Evolutionary conservation across 345 rosid species (phyloP), one percentile per base, ranked within the genome.

Genomic region (Pelargonium nanum): DNA sequence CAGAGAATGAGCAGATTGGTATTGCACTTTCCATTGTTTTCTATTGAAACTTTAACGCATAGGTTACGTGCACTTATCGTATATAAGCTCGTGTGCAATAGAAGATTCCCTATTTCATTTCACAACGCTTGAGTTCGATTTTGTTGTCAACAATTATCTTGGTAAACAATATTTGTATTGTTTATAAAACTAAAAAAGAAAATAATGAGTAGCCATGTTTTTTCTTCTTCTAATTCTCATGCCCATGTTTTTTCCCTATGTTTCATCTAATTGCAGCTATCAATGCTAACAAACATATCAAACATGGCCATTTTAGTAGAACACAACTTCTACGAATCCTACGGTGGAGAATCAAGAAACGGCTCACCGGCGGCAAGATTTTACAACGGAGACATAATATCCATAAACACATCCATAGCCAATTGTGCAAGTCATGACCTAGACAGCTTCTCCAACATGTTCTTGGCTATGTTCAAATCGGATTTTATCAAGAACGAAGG

Each of bases 291-390:
- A 17, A 60, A 44, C 30, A 57, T 45, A 59, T 75, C 80, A 44
- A 68, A 44, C 76, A 79, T 75, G 84, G 85, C 85, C 1, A 45
- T 74, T 22, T 26, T 84, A 60, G 6, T 53, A 0, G 84, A 79
- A 45, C 66, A 79, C 24, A 55, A 66, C 69, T 84, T 84, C 78
- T 66, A 57, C 5, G 82, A 81, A 25, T 72, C 84, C 5, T 79
- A 84, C 20, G 89, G 74, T 0, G 85, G 89, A 4, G 79, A 78
- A 60, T 77, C 89, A 10, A 76, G 67, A 66, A 79, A 73, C 1
- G 81, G 82, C 16, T 66, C 70, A 19, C 32, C 61, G 0, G 76
- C 76, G 0, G 82, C 84, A 28, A 79, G 66, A 58, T 77, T 79
- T 67, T 68, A 64, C 10, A 77, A 70, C 0, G 86, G 85, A 9